Conservation (phyloP, 2,329 filamentous ascomycete genomes). For the Epichloe hybrida region DNA sequence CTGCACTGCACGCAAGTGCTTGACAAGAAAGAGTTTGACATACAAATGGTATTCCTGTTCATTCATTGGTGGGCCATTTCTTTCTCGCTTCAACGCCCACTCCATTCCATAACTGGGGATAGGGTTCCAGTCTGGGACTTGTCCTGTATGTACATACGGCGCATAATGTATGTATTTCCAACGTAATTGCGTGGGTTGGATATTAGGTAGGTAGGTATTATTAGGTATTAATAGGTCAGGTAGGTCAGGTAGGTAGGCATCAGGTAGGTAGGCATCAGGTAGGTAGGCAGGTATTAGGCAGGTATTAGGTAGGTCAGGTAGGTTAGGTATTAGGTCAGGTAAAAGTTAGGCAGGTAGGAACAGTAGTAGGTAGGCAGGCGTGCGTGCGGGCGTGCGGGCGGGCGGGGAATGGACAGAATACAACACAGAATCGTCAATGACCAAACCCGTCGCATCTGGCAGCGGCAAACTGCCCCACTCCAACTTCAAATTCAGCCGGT, state of each 20-base stretch:
- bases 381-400: neutral
- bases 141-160: too few relatives aligned
- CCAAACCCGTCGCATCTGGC: constrained; percentile 5
- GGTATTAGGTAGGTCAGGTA: too few relatives aligned
- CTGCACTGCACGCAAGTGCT: constrained; percentile 1
- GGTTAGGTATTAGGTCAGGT: too few relatives aligned
- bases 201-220: too few relatives aligned
- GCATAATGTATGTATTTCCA: too few relatives aligned
- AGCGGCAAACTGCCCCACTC: neutral
- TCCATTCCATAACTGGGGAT: constrained; percentile 1
- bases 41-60: constrained; percentile 1
- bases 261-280: too few relatives aligned
- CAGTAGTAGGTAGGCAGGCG: neutral
- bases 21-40: constrained; percentile 6
- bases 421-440: neutral
- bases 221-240: too few relatives aligned
- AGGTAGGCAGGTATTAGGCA: too few relatives aligned
- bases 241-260: too few relatives aligned
- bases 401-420: neutral
- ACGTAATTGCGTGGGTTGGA: too few relatives aligned
- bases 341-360: too few relatives aligned
- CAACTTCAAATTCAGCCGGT: neutral
- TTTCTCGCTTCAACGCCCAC: constrained; percentile 3
- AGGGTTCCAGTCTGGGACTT: constrained; percentile 1
- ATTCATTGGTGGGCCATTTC: constrained; percentile 4